Conservation (phyloP, 805 yeast genomes). For the Starmerella scarabaei region DNA sequence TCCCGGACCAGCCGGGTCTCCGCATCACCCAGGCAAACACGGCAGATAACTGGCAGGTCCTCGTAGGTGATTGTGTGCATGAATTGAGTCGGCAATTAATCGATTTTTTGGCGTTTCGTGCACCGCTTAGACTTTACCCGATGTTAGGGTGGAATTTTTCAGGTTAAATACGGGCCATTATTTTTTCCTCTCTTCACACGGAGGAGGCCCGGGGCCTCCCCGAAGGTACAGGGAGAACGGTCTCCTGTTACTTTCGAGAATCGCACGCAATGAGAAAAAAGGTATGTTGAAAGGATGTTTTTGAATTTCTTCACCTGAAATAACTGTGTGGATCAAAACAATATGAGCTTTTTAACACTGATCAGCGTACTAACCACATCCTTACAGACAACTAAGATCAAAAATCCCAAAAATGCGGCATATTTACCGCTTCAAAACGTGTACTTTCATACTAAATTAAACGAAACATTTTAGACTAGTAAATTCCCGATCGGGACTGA, state of each 20-base stretch:
- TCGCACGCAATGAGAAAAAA: too few species aligned
- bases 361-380: slow-evolving; percentile 23
- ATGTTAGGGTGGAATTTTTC: too few species aligned
- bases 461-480: too few species aligned
- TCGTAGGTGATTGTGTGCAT: slow-evolving; percentile 18
- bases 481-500: too few species aligned
- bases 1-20: slow-evolving; percentile 63
- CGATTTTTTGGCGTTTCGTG: too few species aligned
- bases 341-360: slow-evolving; percentile 36
- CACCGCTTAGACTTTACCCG: too few species aligned
- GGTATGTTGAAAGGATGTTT: slow-evolving; percentile 28
- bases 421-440: neutral
- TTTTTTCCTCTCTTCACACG: too few species aligned
- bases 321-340: slow-evolving; percentile 23
- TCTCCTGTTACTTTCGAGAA: too few species aligned
- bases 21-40: slow-evolving; percentile 54
- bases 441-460: too few species aligned
- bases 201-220: too few species aligned
- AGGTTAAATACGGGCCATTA: too few species aligned
- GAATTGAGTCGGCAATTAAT: neutral
- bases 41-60: slow-evolving; percentile 57
- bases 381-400: neutral
- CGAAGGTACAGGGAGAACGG: too few species aligned
- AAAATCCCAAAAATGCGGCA: neutral
- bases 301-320: slow-evolving; percentile 34